Base-by-base conservation (phyloP, 306 rosid genomes). In the Prunus kanzakura region DNA sequence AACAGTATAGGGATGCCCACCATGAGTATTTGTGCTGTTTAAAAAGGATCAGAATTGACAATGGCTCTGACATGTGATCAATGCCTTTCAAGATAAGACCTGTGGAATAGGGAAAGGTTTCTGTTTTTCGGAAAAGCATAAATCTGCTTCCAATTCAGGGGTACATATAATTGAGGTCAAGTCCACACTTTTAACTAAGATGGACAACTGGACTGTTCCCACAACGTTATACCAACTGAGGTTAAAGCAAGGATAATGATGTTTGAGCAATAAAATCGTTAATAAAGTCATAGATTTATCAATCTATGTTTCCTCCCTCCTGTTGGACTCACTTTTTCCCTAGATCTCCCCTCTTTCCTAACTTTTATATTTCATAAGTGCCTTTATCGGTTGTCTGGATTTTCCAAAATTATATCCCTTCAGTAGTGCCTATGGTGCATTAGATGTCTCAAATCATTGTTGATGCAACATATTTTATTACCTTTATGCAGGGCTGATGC, bases 381-480 rank as follows among this genome's bases (percentile, higher is more conserved):
- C 35, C 49, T 29, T 18, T 18, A 25, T 12, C 30, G 8, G 50
- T 60, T 45, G 12, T 47, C 57, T 62, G 20, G 49, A 20, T 64
- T 30, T 47, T 22, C 12, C 64, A 43, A 20, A 22, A 4, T 61
- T 61, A 6, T 47, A 8, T 60, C 14, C 1, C 8, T 61, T 62
- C 14, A 16, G 27, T 30, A 15, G 67, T 47, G 38, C 16, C 52
- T 55, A 22, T 65, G 57, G 47, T 51, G 67, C 62, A 29, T 29
- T 7, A 57, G 16, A 73, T 19, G 8, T 51, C 54, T 11, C 67
- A 63, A 60, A 32, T 60, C 38, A 25, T 25, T 23, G 75, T 45
- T 70, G 76, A 83, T 76, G 69, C 71, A 56, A 56, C 3, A 56
- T 11, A 27, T 56, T 60, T 2, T 60, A 60, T 60, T 29, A 27